Conservation (phyloP, 2,329 filamentous ascomycete species). For the Fusarium tjaetaba region DNA sequence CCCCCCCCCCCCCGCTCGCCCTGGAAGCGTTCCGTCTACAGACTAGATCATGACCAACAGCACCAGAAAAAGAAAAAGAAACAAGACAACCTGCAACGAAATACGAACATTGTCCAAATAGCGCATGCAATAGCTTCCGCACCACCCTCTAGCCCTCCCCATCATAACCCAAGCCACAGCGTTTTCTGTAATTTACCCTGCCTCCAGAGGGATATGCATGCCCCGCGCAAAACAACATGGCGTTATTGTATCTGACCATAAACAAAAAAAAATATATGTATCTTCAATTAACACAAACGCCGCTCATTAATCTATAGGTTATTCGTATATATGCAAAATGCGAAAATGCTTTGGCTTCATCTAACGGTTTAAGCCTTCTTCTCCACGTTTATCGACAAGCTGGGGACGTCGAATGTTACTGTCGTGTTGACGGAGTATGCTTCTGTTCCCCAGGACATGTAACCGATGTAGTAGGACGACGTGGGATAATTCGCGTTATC, state of each 20-base stretch:
- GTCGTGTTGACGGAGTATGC: conserved; percentile 54
- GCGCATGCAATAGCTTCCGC: neutral
- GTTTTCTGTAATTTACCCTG: conserved; percentile 6
- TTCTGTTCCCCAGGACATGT: conserved; percentile 63
- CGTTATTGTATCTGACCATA: neutral
- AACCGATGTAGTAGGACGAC: conserved; percentile 58
- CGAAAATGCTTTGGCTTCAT: neutral
- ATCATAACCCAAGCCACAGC: conserved; percentile 8
- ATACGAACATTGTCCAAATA: conserved; percentile 15
- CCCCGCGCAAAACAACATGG: conserved; percentile 3
- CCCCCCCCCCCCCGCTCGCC: no score
- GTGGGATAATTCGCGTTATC: conserved; percentile 50
- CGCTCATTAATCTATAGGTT: conserved; percentile 35
- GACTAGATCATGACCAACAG: neutral
- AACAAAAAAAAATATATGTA: neutral
- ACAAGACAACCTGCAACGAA: neutral
- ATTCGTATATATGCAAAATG: conserved; percentile 15
- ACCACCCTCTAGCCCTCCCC: conserved; percentile 11
- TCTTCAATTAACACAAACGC: conserved; percentile 1
- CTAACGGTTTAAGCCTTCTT: conserved; percentile 7
- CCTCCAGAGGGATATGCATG: conserved; percentile 9
- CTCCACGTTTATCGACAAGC: conserved; percentile 51
- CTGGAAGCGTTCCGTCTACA: neutral
- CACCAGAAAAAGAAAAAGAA: neutral
- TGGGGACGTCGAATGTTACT: conserved; percentile 60